phyloP scores from a whole-genome alignment of 495 filamentous ascomycete genomes.

The Aspergillus bertholletiae region DNA sequence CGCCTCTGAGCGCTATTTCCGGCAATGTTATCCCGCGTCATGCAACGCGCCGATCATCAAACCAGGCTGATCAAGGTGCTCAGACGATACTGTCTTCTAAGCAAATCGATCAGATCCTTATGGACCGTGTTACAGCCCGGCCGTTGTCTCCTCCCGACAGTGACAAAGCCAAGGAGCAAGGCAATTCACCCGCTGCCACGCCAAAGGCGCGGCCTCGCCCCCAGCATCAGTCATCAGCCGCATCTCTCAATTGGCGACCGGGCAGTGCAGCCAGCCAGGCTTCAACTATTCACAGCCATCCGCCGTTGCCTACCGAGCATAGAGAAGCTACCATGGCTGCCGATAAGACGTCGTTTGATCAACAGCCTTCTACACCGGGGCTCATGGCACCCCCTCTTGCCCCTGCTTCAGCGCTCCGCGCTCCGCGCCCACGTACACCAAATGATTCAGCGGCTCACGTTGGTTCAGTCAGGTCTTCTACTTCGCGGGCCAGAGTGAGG shows the following conservation, averaged over 20 bases:
- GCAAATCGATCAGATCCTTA: slow-evolving; percentile 65
- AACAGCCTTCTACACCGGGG: slow-evolving; percentile 37
- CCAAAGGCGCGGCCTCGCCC: slow-evolving; percentile 34
- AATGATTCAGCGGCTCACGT: slow-evolving; percentile 42
- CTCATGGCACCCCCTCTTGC: slow-evolving; percentile 83
- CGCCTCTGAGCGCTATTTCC: slow-evolving; percentile 41
- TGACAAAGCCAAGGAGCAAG: slow-evolving; percentile 28
- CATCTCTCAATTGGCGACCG: slow-evolving; percentile 51
- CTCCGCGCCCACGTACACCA: slow-evolving; percentile 69
- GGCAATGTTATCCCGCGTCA: slow-evolving; percentile 37
- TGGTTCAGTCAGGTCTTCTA: slow-evolving; percentile 53
- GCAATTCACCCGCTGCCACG: slow-evolving; percentile 36
- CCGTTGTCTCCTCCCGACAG: slow-evolving; percentile 34
- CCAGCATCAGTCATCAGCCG: slow-evolving; percentile 33
- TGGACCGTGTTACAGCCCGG: slow-evolving; percentile 34
- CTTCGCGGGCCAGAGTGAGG: slow-evolving; percentile 36
- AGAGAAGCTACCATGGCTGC: slow-evolving; percentile 81
- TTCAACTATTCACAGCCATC: slow-evolving; percentile 46
- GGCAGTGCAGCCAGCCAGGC: slow-evolving; percentile 65
- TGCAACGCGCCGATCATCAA: slow-evolving; percentile 28
- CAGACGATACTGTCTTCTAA: slow-evolving; percentile 74
- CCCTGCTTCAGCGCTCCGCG: slow-evolving; percentile 74
- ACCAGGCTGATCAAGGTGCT: slow-evolving; percentile 61
- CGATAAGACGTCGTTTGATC: slow-evolving; percentile 51
- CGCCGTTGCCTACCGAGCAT: slow-evolving; percentile 79